Evolutionary conservation across 106 monocot species (phyloP).

Genomic region (Gastrodia elata): DNA sequence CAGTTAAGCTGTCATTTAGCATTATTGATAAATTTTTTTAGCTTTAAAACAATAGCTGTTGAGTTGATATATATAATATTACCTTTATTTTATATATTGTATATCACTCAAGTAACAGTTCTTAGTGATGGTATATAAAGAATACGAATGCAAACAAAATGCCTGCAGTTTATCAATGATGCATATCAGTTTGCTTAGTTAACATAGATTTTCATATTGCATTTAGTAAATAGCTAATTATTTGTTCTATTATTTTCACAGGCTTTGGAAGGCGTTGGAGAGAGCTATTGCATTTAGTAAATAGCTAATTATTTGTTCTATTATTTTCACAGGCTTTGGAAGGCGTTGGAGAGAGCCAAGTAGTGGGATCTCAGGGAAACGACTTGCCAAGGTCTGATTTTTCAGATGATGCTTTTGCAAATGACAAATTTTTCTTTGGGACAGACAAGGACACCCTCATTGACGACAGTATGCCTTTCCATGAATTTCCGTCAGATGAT

Average conservation of each 20-base stretch:
- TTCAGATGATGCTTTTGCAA: constrained; percentile 18
- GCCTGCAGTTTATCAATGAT: no score
- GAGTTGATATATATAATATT: no score
- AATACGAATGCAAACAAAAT: no score
- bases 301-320: not conserved
- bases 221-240: not conserved
- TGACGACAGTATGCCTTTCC: constrained; percentile 10
- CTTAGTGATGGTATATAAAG: no score
- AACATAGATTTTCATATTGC: not conserved
- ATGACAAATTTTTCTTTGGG: constrained; percentile 20
- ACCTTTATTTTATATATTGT: no score
- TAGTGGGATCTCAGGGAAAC: constrained; percentile 53
- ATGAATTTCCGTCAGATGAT: constrained; percentile 27
- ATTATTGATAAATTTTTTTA: no score
- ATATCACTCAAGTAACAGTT: no score
- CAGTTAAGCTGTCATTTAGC: no score
- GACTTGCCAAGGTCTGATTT: constrained; percentile 39
- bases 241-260: constrained; percentile 13
- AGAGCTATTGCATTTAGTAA: constrained; percentile 26
- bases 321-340: constrained; percentile 62
- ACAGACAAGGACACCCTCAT: constrained; percentile 14
- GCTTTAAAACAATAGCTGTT: no score
- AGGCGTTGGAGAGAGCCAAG: constrained; percentile 80
- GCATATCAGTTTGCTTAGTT: constrained; percentile 1
- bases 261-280: constrained; percentile 93